Base-by-base conservation (phyloP, 257 asterid species). In the Plantago ovata region DNA sequence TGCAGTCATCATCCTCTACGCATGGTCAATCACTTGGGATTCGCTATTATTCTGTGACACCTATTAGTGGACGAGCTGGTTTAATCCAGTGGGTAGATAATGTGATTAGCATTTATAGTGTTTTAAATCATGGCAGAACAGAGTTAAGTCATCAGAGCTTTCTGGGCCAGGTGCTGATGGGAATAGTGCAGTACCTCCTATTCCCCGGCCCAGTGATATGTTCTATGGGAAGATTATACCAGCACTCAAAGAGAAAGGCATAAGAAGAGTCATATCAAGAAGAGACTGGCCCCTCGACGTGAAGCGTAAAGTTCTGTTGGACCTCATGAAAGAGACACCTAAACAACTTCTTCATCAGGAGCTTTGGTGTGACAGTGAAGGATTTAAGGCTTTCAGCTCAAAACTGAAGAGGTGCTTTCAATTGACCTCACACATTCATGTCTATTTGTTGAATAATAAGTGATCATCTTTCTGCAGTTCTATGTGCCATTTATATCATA, bases 251-350 rank as follows among this genome's bases (percentile, higher is more conserved):
- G 98, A 93, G 84, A 93, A 88, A 73, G 98, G 98, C 74, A 88
- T 93, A 61, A 77, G 95, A 74, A 81, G 91, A 74, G 97, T 93
- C 42, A 93, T 93, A 70, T 93, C 98, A 56, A 81, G 98, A 80
- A 85, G 95, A 77, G 98, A 93, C 64, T 93, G 98, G 98, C 98
- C 98, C 56, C 97, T 84, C 72, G 98, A 82, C 67, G 98, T 93
- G 70, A 93, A 93, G 80, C 77, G 84, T 28, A 86, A 93, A 76
- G 98, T 93, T 63, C 95, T 85, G 67, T 61, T 80, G 59, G 97
- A 93, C 75, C 95, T 93, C 64, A 86, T 93, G 95, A 81, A 81
- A 41, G 98, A 93, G 79, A 83, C 87, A 52, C 97, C 98, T 43
- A 93, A 81, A 80, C 86, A 93, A 73, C 95, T 93, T 82, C 95